Evolutionary conservation across 2,329 filamentous ascomycete species (phyloP).

Genomic region (Trichoderma hamatum): DNA sequence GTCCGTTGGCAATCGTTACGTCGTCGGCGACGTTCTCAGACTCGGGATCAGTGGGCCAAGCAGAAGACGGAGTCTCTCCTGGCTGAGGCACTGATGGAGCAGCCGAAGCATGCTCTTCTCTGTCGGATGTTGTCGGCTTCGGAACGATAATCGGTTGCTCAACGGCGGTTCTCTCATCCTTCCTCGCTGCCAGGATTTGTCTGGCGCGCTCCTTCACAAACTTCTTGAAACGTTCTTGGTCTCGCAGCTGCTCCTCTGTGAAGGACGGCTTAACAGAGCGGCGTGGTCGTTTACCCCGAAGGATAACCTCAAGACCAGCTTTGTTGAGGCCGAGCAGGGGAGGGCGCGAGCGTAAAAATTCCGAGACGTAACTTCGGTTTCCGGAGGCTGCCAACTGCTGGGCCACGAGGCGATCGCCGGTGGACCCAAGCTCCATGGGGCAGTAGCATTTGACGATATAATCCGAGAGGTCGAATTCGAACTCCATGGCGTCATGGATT

Average conservation of each 20-base stretch:
- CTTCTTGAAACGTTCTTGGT: neutral
- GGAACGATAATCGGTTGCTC: constrained; percentile 9
- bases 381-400: neutral
- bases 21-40: constrained; percentile 16
- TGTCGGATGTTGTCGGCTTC: constrained; percentile 11
- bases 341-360: neutral
- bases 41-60: constrained; percentile 22
- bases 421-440: constrained; percentile 15
- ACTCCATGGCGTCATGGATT: constrained; percentile 18
- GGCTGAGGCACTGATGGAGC: constrained; percentile 21
- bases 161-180: neutral
- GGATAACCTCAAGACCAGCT: neutral
- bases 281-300: neutral
- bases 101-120: constrained; percentile 2
- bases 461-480: constrained; percentile 20
- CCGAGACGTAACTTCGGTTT: neutral
- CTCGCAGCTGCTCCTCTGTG: neutral
- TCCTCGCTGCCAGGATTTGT: constrained; percentile 2
- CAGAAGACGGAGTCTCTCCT: constrained; percentile 17
- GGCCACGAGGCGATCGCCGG: constrained; percentile 10
- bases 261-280: neutral
- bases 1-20: neutral
- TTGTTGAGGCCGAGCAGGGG: neutral
- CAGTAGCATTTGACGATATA: constrained; percentile 26
- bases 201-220: neutral